Conservation (phyloP, 306 rosid species). For the Quercus parvula region DNA sequence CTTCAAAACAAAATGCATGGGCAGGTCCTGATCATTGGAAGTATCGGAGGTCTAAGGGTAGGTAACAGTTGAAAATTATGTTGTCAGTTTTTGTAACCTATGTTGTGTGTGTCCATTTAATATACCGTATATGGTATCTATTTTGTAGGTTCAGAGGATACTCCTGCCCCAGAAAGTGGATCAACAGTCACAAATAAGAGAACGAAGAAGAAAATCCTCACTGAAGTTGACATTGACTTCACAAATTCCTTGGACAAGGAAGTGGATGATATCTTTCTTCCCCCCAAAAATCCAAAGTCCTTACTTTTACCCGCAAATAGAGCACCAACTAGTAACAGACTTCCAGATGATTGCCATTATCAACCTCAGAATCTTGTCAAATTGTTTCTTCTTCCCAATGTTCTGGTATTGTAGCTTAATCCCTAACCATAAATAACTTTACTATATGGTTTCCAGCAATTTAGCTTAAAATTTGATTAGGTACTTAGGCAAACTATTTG, state of each 20-base stretch:
- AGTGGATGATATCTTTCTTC: conserved; percentile 14
- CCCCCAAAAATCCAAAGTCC: conserved; percentile 9
- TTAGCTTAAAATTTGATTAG: not conserved
- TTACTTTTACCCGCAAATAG: conserved; percentile 15
- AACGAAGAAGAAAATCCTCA: not conserved
- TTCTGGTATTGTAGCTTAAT: conserved; percentile 10
- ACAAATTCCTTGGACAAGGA: not conserved
- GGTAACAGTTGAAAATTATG: not conserved
- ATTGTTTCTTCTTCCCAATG: conserved; percentile 32
- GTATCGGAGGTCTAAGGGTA: conserved; percentile 1
- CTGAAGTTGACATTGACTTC: conserved; percentile 11
- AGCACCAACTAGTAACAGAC: not conserved
- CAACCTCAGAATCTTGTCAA: conserved; percentile 25
- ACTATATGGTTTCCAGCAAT: not conserved
- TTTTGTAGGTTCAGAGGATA: conserved; percentile 1
- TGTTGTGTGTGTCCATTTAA: not conserved
- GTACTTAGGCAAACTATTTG: not conserved
- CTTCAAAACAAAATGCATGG: conserved; percentile 22
- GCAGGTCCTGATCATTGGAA: conserved; percentile 37
- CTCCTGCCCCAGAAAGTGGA: not conserved
- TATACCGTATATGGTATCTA: not conserved
- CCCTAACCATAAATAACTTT: not conserved
- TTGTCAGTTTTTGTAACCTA: not conserved
- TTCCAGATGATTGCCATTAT: conserved; percentile 30
- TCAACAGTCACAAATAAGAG: not conserved